phyloP scores from a whole-genome alignment of 2,329 filamentous ascomycete species.

The Rhinocladiella similis region DNA sequence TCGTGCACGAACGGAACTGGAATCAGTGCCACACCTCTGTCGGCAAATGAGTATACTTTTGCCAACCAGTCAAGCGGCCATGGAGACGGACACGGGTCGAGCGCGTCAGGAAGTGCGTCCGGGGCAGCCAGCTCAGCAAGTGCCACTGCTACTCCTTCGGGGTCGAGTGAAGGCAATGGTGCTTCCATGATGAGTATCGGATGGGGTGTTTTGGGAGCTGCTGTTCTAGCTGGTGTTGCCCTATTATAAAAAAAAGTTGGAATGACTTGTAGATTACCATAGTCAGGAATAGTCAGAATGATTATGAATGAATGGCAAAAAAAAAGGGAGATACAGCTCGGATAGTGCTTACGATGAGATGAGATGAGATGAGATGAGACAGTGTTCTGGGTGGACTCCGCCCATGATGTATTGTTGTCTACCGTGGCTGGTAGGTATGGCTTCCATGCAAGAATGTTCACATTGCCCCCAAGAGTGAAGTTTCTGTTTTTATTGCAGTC shows the following conservation, averaged over 20 bases:
- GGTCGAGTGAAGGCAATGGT: neutral
- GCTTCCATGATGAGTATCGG: conserved; percentile 31
- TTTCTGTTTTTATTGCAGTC: too few species aligned
- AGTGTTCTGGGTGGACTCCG: too few species aligned
- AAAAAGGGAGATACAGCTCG: too few species aligned
- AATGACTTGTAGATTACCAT: too few species aligned
- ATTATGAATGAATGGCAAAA: too few species aligned
- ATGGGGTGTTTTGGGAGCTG: conserved; percentile 40
- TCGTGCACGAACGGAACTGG: conserved; percentile 59
- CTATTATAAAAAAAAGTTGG: conserved; percentile 28
- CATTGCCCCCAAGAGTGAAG: too few species aligned
- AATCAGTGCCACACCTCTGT: conserved; percentile 39
- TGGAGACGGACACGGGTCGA: conserved; percentile 6
- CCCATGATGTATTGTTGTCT: too few species aligned
- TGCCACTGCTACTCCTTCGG: conserved; percentile 18
- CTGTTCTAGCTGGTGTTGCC: conserved; percentile 36
- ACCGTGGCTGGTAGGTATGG: too few species aligned
- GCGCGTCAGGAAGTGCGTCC: neutral
- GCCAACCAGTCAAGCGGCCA: conserved; percentile 30
- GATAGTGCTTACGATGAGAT: too few species aligned
- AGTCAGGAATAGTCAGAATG: too few species aligned
- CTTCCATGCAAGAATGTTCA: too few species aligned
- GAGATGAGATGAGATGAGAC: too few species aligned
- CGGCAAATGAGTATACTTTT: conserved; percentile 46
- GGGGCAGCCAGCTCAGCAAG: conserved; percentile 28